phyloP scores from a whole-genome alignment of 2,329 filamentous ascomycete species.

The Aspergillus viridinutans region DNA sequence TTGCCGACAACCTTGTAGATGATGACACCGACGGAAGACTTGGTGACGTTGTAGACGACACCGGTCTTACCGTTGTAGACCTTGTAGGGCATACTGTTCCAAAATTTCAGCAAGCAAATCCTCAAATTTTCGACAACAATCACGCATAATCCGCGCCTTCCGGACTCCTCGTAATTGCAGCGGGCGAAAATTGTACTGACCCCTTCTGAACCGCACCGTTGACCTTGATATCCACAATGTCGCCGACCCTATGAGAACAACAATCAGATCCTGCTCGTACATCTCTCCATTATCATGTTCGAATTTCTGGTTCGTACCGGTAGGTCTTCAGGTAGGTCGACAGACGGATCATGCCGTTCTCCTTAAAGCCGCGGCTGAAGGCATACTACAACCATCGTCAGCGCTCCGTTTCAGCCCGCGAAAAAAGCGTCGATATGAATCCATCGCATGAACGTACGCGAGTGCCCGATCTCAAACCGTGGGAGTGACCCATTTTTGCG shows the following conservation, averaged over 20 bases:
- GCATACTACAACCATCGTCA: slow-evolving; percentile 60
- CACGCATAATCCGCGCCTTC: slow-evolving; percentile 4
- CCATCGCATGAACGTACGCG: slow-evolving; percentile 56
- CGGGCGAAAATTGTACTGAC: slow-evolving; percentile 54
- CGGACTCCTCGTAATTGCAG: slow-evolving; percentile 7
- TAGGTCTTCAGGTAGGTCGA: slow-evolving; percentile 93
- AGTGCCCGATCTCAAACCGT: slow-evolving; percentile 82
- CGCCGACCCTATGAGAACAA: slow-evolving; percentile 67
- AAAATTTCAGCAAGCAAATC: slow-evolving; percentile 22
- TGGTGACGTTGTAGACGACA: slow-evolving; percentile 98
- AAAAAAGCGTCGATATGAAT: slow-evolving; percentile 2
- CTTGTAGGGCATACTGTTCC: slow-evolving; percentile 89
- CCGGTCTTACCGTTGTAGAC: slow-evolving; percentile 99
- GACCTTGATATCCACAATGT: slow-evolving; percentile 97
- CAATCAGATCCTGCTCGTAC: slow-evolving; percentile 43
- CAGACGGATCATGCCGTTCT: slow-evolving; percentile 90
- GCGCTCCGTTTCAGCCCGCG: slow-evolving; percentile 12
- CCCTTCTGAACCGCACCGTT: slow-evolving; percentile 99
- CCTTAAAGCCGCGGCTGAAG: slow-evolving; percentile 90
- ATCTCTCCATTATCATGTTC: slow-evolving; percentile 3
- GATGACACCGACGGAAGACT: slow-evolving; percentile 95
- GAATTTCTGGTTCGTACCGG: slow-evolving; percentile 56
- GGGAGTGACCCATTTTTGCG: slow-evolving; percentile 78
- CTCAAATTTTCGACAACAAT: slow-evolving; percentile 6
- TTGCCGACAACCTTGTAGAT: slow-evolving; percentile 99